A percentile compares a stretch with the other conserved stretches of the same genome.
Evolutionary conservation across 202 grass and related monocot genomes (phyloP).

Genomic region (Brachypodium distachyon): DNA sequence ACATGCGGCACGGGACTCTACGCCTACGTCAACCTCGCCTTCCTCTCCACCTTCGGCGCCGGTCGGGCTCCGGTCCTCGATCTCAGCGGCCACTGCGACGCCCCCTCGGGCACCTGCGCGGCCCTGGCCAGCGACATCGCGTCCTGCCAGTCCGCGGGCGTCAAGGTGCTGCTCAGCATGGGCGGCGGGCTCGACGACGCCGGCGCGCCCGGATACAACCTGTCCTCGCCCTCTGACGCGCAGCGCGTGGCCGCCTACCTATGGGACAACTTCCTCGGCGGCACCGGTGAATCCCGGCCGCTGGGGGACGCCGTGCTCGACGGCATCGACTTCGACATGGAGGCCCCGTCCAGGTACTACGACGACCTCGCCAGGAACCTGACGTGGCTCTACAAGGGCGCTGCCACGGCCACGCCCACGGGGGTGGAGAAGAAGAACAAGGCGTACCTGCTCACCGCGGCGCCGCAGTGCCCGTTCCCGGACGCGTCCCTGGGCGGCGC

Average conservation of each 20-base stretch:
- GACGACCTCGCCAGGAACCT: slow-evolving; percentile 44
- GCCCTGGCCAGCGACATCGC: slow-evolving; percentile 38
- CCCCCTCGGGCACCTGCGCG: slow-evolving; percentile 7
- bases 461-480: slow-evolving; percentile 60
- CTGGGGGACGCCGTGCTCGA: slow-evolving; percentile 47
- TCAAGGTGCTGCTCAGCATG: slow-evolving; percentile 62
- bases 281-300: slow-evolving; percentile 24
- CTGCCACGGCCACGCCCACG: background rate
- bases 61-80: slow-evolving; percentile 28
- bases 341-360: slow-evolving; percentile 23
- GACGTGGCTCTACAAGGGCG: slow-evolving; percentile 14
- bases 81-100: slow-evolving; percentile 44
- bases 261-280: slow-evolving; percentile 62
- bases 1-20: slow-evolving; percentile 38
- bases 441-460: slow-evolving; percentile 45
- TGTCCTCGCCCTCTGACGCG: slow-evolving; percentile 34
- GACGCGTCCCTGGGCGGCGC: slow-evolving; percentile 23
- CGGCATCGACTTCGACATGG: slow-evolving; percentile 68
- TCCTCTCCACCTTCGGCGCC: slow-evolving; percentile 52
- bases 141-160: slow-evolving; percentile 43
- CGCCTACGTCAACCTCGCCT: slow-evolving; percentile 38
- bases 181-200: no score
- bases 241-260: slow-evolving; percentile 39
- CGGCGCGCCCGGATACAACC: slow-evolving; percentile 30
- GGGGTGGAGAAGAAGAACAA: no score